A percentile compares a stretch with the other conserved stretches of the same genome.
phyloP scores from a whole-genome alignment of 345 rosid genomes.

The Anacardium occidentale region DNA sequence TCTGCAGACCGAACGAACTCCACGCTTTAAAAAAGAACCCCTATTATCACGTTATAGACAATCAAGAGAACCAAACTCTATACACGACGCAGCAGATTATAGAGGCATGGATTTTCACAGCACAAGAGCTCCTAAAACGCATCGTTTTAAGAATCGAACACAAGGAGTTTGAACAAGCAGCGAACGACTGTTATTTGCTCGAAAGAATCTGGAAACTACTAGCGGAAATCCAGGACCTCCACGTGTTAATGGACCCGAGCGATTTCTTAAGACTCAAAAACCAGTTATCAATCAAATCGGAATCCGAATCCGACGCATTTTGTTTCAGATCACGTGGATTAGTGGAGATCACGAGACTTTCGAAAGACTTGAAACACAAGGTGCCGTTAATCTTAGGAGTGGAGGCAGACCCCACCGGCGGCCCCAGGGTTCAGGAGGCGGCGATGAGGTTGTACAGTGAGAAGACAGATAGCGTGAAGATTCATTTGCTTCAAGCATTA shows the following conservation, averaged over 20 bases:
- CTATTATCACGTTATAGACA: constrained; percentile 48
- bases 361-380: constrained; percentile 68
- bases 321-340: constrained; percentile 81
- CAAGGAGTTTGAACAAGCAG: constrained; percentile 44
- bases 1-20: constrained; percentile 65
- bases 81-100: constrained; percentile 72
- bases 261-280: constrained; percentile 73
- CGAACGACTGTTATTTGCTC: constrained; percentile 54
- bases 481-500: constrained; percentile 67
- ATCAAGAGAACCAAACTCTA: constrained; percentile 68
- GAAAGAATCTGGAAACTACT: constrained; percentile 80
- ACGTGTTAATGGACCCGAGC: constrained; percentile 74
- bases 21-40: constrained; percentile 50
- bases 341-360: constrained; percentile 55
- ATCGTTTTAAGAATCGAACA: constrained; percentile 42
- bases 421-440: constrained; percentile 87
- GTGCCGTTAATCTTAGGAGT: constrained; percentile 72
- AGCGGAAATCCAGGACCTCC: constrained; percentile 69
- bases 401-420: constrained; percentile 94
- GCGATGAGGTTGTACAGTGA: constrained; percentile 77
- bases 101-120: constrained; percentile 72
- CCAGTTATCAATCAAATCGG: constrained; percentile 49
- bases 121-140: constrained; percentile 48
- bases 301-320: constrained; percentile 53
- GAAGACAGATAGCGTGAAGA: constrained; percentile 48